Conservation (phyloP, 768 basidiomycete species). For the Dacryopinax spathularia region DNA sequence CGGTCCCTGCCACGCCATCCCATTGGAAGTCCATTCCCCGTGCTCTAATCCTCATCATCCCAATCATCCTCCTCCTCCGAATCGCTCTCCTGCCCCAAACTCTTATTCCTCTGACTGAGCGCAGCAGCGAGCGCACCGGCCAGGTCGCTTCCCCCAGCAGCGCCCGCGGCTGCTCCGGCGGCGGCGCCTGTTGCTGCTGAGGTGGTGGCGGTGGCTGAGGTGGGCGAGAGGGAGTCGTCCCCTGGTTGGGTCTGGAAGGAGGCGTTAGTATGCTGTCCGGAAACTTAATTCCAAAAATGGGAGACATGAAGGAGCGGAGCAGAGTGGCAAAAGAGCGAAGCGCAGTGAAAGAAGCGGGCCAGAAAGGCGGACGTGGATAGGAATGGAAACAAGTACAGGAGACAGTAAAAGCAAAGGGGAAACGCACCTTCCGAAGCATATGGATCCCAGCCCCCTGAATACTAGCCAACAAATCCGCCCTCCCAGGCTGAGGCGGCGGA, state of each 20-base stretch:
- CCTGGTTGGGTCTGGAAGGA: constrained; percentile 3
- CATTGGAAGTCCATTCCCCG: too few species aligned
- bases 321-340: neutral
- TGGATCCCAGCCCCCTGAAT: constrained; percentile 73
- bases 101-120: constrained; percentile 67
- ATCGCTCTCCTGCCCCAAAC: constrained; percentile 67
- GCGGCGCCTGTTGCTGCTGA: constrained; percentile 9
- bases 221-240: neutral
- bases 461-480: constrained; percentile 54
- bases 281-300: constrained; percentile 6
- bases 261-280: constrained; percentile 8
- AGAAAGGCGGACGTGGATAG: too few species aligned
- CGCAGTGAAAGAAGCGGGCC: too few species aligned
- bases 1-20: too few species aligned
- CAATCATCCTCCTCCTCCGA: constrained; percentile 65
- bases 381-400: too few species aligned
- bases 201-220: constrained; percentile 5
- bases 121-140: constrained; percentile 76
- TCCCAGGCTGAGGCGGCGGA: constrained; percentile 44
- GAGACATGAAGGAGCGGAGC: too few species aligned
- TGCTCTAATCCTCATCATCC: constrained; percentile 41
- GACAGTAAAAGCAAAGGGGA: neutral
- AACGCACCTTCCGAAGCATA: constrained; percentile 43
- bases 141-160: constrained; percentile 49
- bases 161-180: constrained; percentile 15